Evolutionary conservation across 495 filamentous ascomycete genomes (phyloP).

Genomic region (Penicillium desertorum): DNA sequence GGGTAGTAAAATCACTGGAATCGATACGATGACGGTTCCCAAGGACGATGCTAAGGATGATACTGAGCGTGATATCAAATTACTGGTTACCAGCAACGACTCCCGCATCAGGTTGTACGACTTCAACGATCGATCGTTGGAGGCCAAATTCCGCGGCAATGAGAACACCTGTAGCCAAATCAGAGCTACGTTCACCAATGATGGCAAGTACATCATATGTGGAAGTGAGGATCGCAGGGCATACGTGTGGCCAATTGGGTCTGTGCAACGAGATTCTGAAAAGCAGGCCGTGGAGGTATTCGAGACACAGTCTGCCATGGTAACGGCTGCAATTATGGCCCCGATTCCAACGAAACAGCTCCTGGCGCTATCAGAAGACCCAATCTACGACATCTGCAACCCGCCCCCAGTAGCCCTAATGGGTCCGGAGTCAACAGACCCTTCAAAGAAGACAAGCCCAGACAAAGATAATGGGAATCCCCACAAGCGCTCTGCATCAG

Average conservation of each 20-base stretch:
- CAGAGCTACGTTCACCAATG: slow-evolving; percentile 82
- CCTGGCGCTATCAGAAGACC: slow-evolving; percentile 79
- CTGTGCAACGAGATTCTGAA: slow-evolving; percentile 66
- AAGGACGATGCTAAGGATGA: slow-evolving; percentile 56
- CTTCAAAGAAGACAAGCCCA: slow-evolving; percentile 34
- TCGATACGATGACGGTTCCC: slow-evolving; percentile 71
- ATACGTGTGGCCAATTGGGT: slow-evolving; percentile 80
- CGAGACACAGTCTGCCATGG: slow-evolving; percentile 83
- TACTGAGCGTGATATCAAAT: slow-evolving; percentile 71
- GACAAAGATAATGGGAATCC: slow-evolving; percentile 22
- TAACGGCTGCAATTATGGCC: slow-evolving; percentile 83
- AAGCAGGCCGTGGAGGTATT: slow-evolving; percentile 83
- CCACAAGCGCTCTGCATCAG: slow-evolving; percentile 22
- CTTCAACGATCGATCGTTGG: slow-evolving; percentile 75
- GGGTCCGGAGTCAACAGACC: slow-evolving; percentile 56
- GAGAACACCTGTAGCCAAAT: slow-evolving; percentile 93
- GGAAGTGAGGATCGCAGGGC: slow-evolving; percentile 88
- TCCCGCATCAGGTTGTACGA: slow-evolving; percentile 92
- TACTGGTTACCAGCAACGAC: slow-evolving; percentile 93
- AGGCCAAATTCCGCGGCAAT: slow-evolving; percentile 90
- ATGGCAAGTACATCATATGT: slow-evolving; percentile 83
- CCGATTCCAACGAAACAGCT: slow-evolving; percentile 75
- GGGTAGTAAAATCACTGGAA: slow-evolving; percentile 95
- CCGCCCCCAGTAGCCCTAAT: slow-evolving; percentile 87
- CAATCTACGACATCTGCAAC: slow-evolving; percentile 94